phyloP scores from a whole-genome alignment of 176 grass and related monocot genomes.

The Dendrocalamus sinicus region DNA sequence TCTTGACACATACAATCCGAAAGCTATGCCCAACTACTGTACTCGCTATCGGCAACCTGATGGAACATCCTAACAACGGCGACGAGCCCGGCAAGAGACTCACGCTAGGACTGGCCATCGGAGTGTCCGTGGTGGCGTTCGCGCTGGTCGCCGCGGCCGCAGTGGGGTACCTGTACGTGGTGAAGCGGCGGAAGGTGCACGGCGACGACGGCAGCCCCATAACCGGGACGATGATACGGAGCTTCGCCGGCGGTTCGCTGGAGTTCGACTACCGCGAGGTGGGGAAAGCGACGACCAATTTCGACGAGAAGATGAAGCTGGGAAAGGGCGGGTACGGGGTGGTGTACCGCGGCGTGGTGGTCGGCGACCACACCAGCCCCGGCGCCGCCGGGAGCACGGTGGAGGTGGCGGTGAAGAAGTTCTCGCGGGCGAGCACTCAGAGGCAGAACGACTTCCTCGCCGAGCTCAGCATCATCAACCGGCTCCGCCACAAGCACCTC shows the following conservation, averaged over 20 bases:
- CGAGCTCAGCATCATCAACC: conserved; percentile 90
- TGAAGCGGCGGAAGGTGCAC: conserved; percentile 33
- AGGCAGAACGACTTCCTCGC: conserved; percentile 85
- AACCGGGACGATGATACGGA: conserved; percentile 59
- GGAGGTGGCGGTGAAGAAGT: conserved; percentile 88
- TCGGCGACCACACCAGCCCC: conserved; percentile 56
- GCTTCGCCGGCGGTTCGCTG: conserved; percentile 71
- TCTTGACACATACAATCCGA: accelerated
- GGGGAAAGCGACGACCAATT: conserved; percentile 78
- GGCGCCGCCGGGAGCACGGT: conserved; percentile 39
- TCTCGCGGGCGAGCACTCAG: conserved; percentile 73
- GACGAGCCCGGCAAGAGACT: neutral
- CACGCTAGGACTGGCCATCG: conserved; percentile 39
- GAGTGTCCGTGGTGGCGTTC: conserved; percentile 22
- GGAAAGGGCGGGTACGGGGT: conserved; percentile 89
- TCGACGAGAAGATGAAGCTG: conserved; percentile 86
- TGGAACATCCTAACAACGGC: neutral
- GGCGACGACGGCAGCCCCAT: conserved; percentile 47
- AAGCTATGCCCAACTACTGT: no score
- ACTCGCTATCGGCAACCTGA: no score
- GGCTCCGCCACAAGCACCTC: conserved; percentile 89
- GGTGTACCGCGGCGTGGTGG: conserved; percentile 70
- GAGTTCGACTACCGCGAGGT: conserved; percentile 87
- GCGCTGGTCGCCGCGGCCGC: conserved; percentile 16
- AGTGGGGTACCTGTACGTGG: conserved; percentile 41